A percentile compares a stretch with the other conserved stretches of the same genome.
phyloP scores from a whole-genome alignment of 225 moss, liverwort and hornwort species.

The Rhytidiadelphus loreus region DNA sequence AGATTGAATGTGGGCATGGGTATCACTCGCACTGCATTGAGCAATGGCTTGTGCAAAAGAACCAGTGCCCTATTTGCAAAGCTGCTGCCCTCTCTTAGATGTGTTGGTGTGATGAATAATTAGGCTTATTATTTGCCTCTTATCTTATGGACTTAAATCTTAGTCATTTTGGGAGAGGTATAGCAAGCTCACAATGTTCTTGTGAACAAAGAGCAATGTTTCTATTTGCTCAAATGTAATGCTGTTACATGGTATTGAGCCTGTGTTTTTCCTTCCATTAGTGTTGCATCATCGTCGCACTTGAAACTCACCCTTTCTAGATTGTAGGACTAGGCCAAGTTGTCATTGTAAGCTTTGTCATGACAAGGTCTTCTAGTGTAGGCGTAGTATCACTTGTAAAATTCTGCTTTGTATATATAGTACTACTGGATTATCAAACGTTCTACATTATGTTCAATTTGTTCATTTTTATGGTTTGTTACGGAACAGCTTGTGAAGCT shows the following conservation, averaged over 20 bases:
- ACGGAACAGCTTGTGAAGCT: neutral
- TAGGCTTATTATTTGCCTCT: constrained; percentile 7
- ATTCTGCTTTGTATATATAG: constrained; percentile 5
- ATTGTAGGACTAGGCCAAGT: neutral
- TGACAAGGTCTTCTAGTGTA: neutral
- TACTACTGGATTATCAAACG: neutral
- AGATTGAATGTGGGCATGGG: constrained; percentile 76
- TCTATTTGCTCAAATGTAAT: constrained; percentile 28
- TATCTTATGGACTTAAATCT: constrained; percentile 4
- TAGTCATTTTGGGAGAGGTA: constrained; percentile 24
- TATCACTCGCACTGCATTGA: constrained; percentile 71
- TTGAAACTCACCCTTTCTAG: neutral
- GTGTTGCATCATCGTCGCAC: neutral
- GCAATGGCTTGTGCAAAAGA: constrained; percentile 88
- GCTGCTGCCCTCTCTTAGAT: constrained; percentile 63
- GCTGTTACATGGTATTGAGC: constrained; percentile 18
- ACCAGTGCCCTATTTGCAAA: constrained; percentile 91
- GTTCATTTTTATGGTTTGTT: neutral
- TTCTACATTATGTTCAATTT: neutral
- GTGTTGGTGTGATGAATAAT: constrained; percentile 27
- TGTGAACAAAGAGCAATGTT: constrained; percentile 14
- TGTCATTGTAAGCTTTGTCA: neutral
- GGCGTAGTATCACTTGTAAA: neutral
- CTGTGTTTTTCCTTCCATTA: neutral
- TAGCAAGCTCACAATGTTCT: neutral